These are phyloP conservation scores for Carallia brachiata DNA, from an alignment of 345 rosid genomes.

Conservation along the genomic window DNA sequence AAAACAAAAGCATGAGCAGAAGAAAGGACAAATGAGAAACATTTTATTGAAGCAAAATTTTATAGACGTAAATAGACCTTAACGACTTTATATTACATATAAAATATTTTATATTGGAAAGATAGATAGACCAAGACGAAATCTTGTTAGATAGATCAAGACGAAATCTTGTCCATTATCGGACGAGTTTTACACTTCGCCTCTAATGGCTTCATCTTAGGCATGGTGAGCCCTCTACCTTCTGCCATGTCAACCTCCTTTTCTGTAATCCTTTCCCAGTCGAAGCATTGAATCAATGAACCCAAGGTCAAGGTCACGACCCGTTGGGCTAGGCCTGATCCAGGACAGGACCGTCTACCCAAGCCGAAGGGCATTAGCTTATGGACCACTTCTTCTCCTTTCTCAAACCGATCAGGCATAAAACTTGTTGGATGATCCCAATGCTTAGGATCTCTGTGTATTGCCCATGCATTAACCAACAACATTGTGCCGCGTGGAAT, in stretches of 20 bases:
- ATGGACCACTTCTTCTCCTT: constrained; percentile 12
- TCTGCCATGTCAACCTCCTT: constrained; percentile 15
- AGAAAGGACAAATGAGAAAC: no score
- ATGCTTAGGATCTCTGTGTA: constrained; percentile 42
- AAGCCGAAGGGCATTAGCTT: constrained; percentile 14
- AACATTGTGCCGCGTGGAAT: constrained; percentile 46
- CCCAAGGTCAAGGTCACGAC: constrained; percentile 20
- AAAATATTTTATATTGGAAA: no score
- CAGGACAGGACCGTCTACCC: constrained; percentile 24
- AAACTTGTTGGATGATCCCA: constrained; percentile 50
- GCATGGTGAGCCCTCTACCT: constrained; percentile 10
- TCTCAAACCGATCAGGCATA: constrained; percentile 48
- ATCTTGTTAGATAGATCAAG: not conserved
- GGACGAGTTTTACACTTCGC: constrained; percentile 15
- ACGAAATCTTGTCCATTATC: not conserved
- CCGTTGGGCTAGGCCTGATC: constrained; percentile 14
- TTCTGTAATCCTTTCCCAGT: constrained; percentile 7
- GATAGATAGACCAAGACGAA: no score
- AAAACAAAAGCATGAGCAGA: no score
- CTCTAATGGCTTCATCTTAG: constrained; percentile 9
- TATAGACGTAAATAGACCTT: no score
- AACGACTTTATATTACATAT: no score
- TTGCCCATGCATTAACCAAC: constrained; percentile 49
- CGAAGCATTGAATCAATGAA: constrained; percentile 21
- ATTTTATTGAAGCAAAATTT: no score